Conservation (phyloP, 768 basidiomycete species). For the Ramaria rubella region DNA sequence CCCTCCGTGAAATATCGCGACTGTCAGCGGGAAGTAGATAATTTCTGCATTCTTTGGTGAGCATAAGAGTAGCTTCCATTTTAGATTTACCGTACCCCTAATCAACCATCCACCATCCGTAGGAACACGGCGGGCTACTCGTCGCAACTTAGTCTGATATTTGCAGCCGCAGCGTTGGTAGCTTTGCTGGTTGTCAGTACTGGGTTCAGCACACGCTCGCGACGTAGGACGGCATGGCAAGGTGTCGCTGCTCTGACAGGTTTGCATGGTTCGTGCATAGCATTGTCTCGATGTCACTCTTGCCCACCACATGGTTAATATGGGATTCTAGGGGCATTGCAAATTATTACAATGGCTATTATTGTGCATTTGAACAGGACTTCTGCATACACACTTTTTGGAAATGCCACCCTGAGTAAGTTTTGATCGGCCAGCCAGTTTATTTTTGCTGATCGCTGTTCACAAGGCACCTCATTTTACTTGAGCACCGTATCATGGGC, state of each 20-base stretch:
- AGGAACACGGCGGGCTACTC: conserved; percentile 65
- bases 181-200: conserved; percentile 31
- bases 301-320: neutral
- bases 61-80: neutral
- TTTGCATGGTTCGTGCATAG: conserved; percentile 43
- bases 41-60: conserved; percentile 8
- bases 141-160: conserved; percentile 57
- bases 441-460: conserved; percentile 4
- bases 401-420: conserved; percentile 55
- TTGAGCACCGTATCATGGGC: conserved; percentile 59
- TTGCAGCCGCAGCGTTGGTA: conserved; percentile 49
- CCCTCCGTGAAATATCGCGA: conserved; percentile 30
- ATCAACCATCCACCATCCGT: neutral
- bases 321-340: conserved; percentile 45
- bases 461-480: conserved; percentile 51
- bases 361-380: conserved; percentile 55
- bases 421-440: conserved; percentile 1
- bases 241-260: conserved; percentile 59
- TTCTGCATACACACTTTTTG: conserved; percentile 42
- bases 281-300: neutral
- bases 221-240: conserved; percentile 71
- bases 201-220: conserved; percentile 66
- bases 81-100: neutral
- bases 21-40: conserved; percentile 5
- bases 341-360: conserved; percentile 55